Base-by-base conservation (phyloP, 306 rosid genomes). In the Malus sylvestris region DNA sequence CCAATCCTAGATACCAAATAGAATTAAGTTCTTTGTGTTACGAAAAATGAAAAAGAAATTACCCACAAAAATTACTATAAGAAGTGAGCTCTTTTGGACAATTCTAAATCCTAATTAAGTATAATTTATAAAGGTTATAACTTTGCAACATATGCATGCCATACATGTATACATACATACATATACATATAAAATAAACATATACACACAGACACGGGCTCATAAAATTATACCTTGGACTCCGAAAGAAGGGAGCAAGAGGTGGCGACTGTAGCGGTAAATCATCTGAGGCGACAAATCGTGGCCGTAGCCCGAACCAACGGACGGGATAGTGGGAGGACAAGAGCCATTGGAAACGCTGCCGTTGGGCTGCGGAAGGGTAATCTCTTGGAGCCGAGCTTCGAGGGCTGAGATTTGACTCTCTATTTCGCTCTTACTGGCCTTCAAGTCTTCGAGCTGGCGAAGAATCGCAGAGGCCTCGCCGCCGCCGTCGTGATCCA, bases 261-360 rank as follows among this genome's bases (percentile, higher is more conserved):
- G 97, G 76, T 95, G 99, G 45, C 99, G 96, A 73, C 99, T 95
- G 87, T 95, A 92, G 81, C 99, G 88, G 86, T 90, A 88, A 66
- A 95, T 92, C 92, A 81, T 81, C 74, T 90, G 79, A 15, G 92
- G 89, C 6, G 89, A 70, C 70, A 95, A 81, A 8, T 85, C 88
- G 65, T 80, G 89, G 4, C 83, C 78, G 13, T 73, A 71, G 40
- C 29, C 60, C 18, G 73, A 78, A 19, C 67, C 80, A n/a, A 78
- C 11, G 40, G 76, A 19, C 51, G 88, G 42, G 5, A 51, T 4
- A 15, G 11, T 9, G n/a, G 90, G 67, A 84, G 83, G 63, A 60
- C 77, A 77, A 63, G 88, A 80, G 13, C 81, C 87, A 46, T 86
- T 74, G n/a, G 74, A 19, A 35, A 70, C 81, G 62, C 64, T 82